Evolutionary conservation across 495 filamentous ascomycete species (phyloP).

Genomic region (Aspergillus sclerotiicarbonarius): DNA sequence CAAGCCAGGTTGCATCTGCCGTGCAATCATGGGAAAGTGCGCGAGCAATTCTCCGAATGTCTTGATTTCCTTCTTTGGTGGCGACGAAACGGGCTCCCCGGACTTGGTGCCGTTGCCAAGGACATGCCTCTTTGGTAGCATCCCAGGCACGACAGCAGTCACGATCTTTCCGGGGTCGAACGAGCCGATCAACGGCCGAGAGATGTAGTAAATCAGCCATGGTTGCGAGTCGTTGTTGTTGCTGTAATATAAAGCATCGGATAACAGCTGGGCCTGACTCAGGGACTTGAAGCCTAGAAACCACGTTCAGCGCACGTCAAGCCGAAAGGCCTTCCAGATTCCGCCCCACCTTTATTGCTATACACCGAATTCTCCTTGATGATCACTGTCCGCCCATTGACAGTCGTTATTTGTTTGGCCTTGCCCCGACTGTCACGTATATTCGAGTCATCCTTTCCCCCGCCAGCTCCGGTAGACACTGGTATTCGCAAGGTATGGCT

Average conservation of each 20-base stretch:
- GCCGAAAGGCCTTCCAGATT: not conserved
- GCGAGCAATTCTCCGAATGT: conserved; percentile 88
- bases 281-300: conserved; percentile 81
- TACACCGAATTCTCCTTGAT: conserved; percentile 93
- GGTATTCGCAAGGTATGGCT: conserved; percentile 95
- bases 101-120: conserved; percentile 35
- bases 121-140: conserved; percentile 29
- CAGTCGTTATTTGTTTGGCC: conserved; percentile 85
- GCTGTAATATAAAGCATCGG: conserved; percentile 84
- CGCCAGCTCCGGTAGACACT: conserved; percentile 46
- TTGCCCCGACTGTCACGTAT: conserved; percentile 90
- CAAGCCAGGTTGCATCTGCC: conserved; percentile 91
- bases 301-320: conserved; percentile 18
- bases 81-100: conserved; percentile 34
- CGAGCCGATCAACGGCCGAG: conserved; percentile 81
- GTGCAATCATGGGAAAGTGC: conserved; percentile 92
- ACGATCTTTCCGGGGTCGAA: conserved; percentile 71
- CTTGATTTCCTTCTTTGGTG: conserved; percentile 83
- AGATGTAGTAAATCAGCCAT: conserved; percentile 98
- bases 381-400: conserved; percentile 90
- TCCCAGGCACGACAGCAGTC: conserved; percentile 55
- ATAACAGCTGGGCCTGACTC: conserved; percentile 84
- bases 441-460: conserved; percentile 67
- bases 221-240: conserved; percentile 77
- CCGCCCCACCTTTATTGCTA: conserved; percentile 82